Percentiles rank a stretch among this genome's conserved stretches.
Conservation (phyloP, 2,329 filamentous ascomycete species). For the Fusarium armeniacum region DNA sequence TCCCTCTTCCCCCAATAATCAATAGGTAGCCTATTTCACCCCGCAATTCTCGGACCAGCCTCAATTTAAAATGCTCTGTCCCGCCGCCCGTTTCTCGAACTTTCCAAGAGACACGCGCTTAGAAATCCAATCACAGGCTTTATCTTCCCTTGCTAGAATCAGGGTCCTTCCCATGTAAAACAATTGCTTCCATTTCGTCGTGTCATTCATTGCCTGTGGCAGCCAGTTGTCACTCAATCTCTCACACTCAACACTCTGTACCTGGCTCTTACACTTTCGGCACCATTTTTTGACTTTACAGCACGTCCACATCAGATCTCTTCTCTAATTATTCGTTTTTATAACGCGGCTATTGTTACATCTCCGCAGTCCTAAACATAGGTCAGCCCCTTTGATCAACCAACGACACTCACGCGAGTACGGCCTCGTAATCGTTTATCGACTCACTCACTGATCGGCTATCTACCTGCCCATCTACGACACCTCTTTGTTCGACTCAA, state of each 20-base stretch:
- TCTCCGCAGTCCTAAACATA: background rate
- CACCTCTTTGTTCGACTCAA: no score
- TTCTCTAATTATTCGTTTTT: background rate
- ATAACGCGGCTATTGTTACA: background rate
- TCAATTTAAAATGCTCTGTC: conserved; percentile 13
- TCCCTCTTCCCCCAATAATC: background rate
- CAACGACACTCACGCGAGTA: background rate
- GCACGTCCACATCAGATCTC: no score
- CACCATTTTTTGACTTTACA: no score
- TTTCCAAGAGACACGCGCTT: conserved; percentile 48
- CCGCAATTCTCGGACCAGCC: conserved; percentile 23
- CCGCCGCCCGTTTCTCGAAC: conserved; percentile 46
- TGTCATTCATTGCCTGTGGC: conserved; percentile 12
- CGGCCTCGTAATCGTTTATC: background rate
- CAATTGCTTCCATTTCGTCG: background rate
- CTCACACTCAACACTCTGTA: no score
- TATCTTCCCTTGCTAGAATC: conserved; percentile 2
- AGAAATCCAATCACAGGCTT: conserved; percentile 50
- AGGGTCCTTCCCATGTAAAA: conserved; percentile 25
- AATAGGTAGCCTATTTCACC: conserved; percentile 16
- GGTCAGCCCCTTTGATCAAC: background rate
- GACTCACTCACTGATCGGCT: background rate
- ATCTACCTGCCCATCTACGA: background rate
- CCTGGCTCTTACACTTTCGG: no score
- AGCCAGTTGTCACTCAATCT: conserved; percentile 5